Conservation (phyloP, 768 basidiomycete genomes). For the Gloeophyllum trabeum region DNA sequence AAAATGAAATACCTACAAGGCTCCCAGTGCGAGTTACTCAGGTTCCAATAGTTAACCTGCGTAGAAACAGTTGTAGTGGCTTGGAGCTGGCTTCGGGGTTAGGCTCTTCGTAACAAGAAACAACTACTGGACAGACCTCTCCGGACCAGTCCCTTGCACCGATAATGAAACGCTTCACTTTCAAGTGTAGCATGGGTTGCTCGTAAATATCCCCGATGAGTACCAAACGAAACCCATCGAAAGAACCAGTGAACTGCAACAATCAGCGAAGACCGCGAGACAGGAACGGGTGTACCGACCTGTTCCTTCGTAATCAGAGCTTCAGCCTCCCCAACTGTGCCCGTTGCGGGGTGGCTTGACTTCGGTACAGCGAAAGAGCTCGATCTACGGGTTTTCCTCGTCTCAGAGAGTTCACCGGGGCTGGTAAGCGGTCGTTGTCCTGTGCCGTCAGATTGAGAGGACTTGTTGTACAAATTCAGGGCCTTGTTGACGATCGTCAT, state of each 20-base stretch:
- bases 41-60: constrained; percentile 91
- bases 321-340: background rate
- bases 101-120: background rate
- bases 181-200: constrained; percentile 85
- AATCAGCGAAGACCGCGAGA: background rate
- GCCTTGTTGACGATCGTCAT: constrained; percentile 80
- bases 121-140: constrained; percentile 38
- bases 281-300: constrained; percentile 4
- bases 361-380: too few relatives aligned
- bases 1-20: constrained; percentile 42
- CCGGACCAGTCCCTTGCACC: constrained; percentile 91
- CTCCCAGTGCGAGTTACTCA: constrained; percentile 98
- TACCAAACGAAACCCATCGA: constrained; percentile 88
- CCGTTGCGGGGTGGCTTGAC: background rate
- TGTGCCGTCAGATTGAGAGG: constrained; percentile 14
- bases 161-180: constrained; percentile 74
- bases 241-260: constrained; percentile 66
- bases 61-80: constrained; percentile 74
- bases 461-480: constrained; percentile 55
- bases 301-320: background rate
- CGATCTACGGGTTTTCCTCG: too few relatives aligned
- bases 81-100: constrained; percentile 46
- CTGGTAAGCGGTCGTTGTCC: background rate
- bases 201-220: constrained; percentile 94
- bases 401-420: too few relatives aligned